Percentiles rank a stretch among this genome's conserved stretches.
Conservation (phyloP, 176 grass and related monocot species). For the Aegilops longissima region DNA sequence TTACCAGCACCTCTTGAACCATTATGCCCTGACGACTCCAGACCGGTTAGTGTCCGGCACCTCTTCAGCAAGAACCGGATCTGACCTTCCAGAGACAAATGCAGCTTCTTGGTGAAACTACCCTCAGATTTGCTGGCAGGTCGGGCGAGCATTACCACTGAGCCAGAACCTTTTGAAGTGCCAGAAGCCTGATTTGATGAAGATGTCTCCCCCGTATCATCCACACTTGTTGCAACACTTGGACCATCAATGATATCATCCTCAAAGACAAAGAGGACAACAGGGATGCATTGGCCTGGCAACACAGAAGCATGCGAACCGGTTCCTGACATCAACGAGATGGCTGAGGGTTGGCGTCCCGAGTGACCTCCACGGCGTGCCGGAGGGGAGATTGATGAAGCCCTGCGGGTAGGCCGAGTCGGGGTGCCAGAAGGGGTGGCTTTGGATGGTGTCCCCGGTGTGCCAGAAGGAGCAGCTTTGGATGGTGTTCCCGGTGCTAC, state of each 20-base stretch:
- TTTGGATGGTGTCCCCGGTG: constrained; percentile 44
- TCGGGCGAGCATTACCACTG: constrained; percentile 59
- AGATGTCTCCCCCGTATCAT: constrained; percentile 52
- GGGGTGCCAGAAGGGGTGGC: constrained; percentile 32
- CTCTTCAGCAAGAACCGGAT: constrained; percentile 83
- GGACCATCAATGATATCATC: constrained; percentile 57
- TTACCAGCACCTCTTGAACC: constrained; percentile 58
- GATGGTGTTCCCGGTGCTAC: constrained; percentile 41
- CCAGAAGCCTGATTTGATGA: constrained; percentile 42
- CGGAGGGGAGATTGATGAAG: constrained; percentile 54
- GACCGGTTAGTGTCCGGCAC: constrained; percentile 50
- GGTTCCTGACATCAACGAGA: constrained; percentile 71
- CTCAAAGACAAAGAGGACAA: constrained; percentile 89
- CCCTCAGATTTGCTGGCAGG: constrained; percentile 53
- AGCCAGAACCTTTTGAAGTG: constrained; percentile 48
- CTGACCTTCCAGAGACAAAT: constrained; percentile 77
- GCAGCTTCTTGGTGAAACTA: constrained; percentile 58
- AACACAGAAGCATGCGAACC: constrained; percentile 47
- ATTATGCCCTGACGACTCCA: constrained; percentile 56
- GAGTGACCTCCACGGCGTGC: constrained; percentile 45
- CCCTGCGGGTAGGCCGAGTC: constrained; percentile 35
- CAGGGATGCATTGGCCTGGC: constrained; percentile 72
- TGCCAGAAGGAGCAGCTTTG: constrained; percentile 31
- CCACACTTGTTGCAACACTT: constrained; percentile 35
- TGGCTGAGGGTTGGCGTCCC: constrained; percentile 51